Percentiles rank a stretch among this genome's conserved stretches.
These are phyloP conservation scores for Vitis hybrid DNA, from an alignment of 177 flowering plant species.

Conservation along the genomic window DNA sequence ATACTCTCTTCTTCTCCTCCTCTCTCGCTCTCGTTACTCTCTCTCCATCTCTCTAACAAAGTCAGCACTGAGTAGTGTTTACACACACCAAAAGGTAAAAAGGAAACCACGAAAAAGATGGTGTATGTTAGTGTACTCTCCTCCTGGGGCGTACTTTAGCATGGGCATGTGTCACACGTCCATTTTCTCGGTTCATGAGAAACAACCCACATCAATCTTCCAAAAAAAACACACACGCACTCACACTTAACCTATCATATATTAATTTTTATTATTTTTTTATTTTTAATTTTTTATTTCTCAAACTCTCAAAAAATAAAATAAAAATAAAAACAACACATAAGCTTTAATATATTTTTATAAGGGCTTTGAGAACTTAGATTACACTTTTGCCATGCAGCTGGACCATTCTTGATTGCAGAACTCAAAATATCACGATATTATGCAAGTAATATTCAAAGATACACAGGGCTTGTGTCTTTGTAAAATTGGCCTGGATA, in stretches of 20 bases:
- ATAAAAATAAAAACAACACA: not conserved
- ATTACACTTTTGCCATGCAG: too few species aligned
- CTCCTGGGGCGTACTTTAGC: not conserved
- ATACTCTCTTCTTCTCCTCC: conserved; percentile 21
- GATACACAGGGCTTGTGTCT: not conserved
- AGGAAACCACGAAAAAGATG: not conserved
- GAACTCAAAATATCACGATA: too few species aligned
- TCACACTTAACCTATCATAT: not conserved
- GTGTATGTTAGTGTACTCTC: not conserved
- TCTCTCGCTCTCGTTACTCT: conserved; percentile 7
- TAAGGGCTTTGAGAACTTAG: not conserved
- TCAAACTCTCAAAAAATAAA: not conserved
- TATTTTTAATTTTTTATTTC: too few species aligned
- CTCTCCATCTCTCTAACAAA: not conserved
- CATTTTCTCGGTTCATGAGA: not conserved
- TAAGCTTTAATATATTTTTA: too few species aligned
- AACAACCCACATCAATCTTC: not conserved
- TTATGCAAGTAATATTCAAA: too few species aligned
- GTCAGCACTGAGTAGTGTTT: not conserved
- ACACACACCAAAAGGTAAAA: not conserved
- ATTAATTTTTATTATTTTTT: too few species aligned
- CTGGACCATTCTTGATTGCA: too few species aligned
- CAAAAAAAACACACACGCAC: not conserved
- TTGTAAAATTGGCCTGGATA: not conserved
- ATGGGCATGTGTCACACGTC: not conserved